A percentile compares a stretch with the other conserved stretches of the same genome.
phyloP scores from a whole-genome alignment of 192 early-diverging fungal genomes.

The Linnemannia schmuckeri region DNA sequence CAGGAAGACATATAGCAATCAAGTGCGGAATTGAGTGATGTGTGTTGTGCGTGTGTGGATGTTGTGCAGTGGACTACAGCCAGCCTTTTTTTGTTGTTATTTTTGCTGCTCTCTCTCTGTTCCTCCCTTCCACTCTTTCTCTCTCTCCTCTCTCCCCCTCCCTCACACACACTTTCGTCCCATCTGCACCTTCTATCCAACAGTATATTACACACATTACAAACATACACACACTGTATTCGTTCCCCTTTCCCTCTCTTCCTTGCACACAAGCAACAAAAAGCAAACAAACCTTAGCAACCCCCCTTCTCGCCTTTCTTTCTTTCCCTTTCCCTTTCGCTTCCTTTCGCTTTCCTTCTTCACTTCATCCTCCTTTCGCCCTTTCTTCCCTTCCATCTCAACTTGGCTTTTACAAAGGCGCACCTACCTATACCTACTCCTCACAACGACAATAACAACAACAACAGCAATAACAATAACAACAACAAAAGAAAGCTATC shows the following conservation, averaged over 20 bases:
- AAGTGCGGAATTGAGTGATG: background rate
- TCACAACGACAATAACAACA: background rate
- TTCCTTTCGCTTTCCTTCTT: background rate
- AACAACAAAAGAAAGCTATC: too few relatives aligned
- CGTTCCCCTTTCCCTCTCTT: constrained; percentile 1
- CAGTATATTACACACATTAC: background rate
- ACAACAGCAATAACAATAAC: background rate
- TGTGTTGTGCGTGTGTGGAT: background rate
- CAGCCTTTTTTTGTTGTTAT: background rate
- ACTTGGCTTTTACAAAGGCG: background rate
- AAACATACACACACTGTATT: background rate
- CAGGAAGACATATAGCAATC: background rate
- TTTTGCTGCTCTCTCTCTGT: constrained; percentile 5
- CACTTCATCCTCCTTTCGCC: background rate
- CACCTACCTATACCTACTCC: background rate
- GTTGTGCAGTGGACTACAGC: background rate
- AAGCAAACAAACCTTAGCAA: constrained; percentile 18
- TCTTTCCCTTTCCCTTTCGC: background rate
- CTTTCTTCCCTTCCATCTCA: background rate
- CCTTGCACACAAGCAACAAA: background rate
- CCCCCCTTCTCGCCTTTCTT: constrained; percentile 11
- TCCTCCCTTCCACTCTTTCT: background rate
- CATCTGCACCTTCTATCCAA: background rate
- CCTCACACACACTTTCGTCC: background rate
- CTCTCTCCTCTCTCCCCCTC: background rate